Conservation (phyloP, 257 asterid genomes). For the Solanum rostratum region DNA sequence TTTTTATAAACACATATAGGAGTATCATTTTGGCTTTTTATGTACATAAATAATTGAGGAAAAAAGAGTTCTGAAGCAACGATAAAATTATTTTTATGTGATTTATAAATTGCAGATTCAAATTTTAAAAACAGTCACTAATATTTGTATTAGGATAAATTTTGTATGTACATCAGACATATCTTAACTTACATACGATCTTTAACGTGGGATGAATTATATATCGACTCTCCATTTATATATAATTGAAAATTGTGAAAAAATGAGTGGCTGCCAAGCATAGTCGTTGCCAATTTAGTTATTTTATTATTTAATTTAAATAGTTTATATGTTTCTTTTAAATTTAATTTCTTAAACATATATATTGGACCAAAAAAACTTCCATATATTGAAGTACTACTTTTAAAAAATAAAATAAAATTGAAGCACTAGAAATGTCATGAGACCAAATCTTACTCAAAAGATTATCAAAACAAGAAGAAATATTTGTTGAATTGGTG, state of each 20-base stretch:
- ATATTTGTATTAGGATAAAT: not conserved
- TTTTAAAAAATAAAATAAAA: too few species aligned
- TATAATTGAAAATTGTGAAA: not conserved
- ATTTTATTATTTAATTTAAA: not conserved
- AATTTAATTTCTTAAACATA: not conserved
- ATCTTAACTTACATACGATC: too few species aligned
- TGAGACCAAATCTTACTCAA: not conserved
- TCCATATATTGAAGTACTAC: not conserved
- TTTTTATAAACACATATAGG: not conserved
- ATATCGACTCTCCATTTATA: not conserved
- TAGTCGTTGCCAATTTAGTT: not conserved
- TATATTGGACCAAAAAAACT: not conserved
- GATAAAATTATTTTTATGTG: rapidly evolving
- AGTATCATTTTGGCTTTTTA: not conserved
- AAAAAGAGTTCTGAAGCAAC: not conserved
- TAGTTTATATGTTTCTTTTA: not conserved
- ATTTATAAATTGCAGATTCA: not conserved
- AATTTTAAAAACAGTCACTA: not conserved
- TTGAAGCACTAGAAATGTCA: not conserved
- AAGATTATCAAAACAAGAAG: not conserved
- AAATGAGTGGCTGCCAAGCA: not conserved
- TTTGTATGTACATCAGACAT: not conserved
- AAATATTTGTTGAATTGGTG: not conserved
- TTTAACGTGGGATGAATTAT: not conserved
- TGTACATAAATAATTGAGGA: not conserved